Conservation (phyloP, 345 rosid genomes). For the Microcos paniculata region DNA sequence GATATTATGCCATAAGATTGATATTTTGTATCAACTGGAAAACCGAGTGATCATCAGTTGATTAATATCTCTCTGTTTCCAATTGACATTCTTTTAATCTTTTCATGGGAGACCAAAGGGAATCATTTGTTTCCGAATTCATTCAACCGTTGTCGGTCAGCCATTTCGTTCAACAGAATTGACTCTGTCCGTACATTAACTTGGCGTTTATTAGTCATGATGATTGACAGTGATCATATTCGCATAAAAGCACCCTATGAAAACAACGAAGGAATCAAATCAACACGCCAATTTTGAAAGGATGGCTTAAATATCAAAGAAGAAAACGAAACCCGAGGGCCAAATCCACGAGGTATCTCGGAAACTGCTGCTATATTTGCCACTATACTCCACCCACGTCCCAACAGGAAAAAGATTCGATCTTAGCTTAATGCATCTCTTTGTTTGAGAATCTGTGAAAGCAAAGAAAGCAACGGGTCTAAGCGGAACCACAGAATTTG, state of each 20-base stretch:
- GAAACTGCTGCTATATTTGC: not conserved
- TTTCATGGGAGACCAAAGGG: not conserved
- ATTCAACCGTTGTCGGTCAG: not conserved
- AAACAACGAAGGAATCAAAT: not conserved
- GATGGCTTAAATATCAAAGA: not conserved
- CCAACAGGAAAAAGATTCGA: constrained; percentile 8
- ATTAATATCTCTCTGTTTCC: not conserved
- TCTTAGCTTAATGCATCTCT: not conserved
- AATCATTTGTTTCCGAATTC: not conserved
- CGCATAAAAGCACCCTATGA: not conserved
- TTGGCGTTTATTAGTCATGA: not conserved
- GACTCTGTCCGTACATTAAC: no score
- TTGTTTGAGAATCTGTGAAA: constrained; percentile 9
- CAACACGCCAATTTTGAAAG: not conserved
- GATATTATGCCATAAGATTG: not conserved
- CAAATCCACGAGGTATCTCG: not conserved
- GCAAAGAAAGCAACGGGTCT: not conserved
- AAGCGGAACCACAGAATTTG: not conserved
- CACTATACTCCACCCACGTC: not conserved
- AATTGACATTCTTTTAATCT: not conserved
- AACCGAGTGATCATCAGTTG: not conserved
- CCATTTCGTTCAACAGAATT: not conserved
- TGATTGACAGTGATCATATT: not conserved
- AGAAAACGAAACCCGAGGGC: not conserved
- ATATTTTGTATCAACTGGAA: not conserved